Evolutionary conservation across 768 basidiomycete species (phyloP).

Genomic region (Kwoniella botswanensis): DNA sequence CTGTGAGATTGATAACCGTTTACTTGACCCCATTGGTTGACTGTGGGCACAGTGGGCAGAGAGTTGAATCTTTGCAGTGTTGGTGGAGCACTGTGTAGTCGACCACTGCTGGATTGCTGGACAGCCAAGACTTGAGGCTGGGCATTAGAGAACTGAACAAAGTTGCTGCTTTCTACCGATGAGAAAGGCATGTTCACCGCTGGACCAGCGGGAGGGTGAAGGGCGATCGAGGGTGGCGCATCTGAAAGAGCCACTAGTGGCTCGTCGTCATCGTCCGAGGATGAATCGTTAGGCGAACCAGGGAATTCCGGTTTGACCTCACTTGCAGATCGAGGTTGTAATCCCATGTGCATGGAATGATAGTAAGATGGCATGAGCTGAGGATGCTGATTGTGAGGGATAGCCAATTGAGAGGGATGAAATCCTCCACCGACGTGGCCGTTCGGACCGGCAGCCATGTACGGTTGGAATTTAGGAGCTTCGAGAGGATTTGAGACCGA

Average conservation of each 20-base stretch:
- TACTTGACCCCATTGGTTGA: constrained; percentile 20
- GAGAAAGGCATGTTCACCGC: constrained; percentile 27
- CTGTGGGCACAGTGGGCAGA: constrained; percentile 37
- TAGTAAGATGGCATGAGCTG: constrained; percentile 35
- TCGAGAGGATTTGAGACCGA: constrained; percentile 31
- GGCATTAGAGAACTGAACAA: constrained; percentile 23
- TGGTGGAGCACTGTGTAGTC: constrained; percentile 46
- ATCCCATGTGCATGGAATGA: constrained; percentile 3
- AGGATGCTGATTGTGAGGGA: constrained; percentile 31
- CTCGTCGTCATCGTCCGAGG: constrained; percentile 17
- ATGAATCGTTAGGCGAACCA: neutral
- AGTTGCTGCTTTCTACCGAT: constrained; percentile 21
- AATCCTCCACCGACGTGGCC: constrained; percentile 46
- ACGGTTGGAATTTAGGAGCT: constrained; percentile 17
- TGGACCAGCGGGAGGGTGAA: constrained; percentile 34
- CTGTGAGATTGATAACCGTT: constrained; percentile 20
- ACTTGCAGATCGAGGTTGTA: neutral
- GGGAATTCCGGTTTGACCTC: constrained; percentile 4
- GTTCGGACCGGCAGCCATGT: constrained; percentile 20
- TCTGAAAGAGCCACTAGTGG: constrained; percentile 35
- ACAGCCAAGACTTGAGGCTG: constrained; percentile 24
- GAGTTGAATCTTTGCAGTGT: constrained; percentile 43
- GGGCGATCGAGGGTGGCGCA: constrained; percentile 29
- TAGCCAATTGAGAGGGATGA: constrained; percentile 37
- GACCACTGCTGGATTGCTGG: constrained; percentile 10